Percentiles rank a stretch among this genome's conserved stretches.
Evolutionary conservation across 2,329 filamentous ascomycete species (phyloP).

Genomic region (Zymoseptoria crescenta): DNA sequence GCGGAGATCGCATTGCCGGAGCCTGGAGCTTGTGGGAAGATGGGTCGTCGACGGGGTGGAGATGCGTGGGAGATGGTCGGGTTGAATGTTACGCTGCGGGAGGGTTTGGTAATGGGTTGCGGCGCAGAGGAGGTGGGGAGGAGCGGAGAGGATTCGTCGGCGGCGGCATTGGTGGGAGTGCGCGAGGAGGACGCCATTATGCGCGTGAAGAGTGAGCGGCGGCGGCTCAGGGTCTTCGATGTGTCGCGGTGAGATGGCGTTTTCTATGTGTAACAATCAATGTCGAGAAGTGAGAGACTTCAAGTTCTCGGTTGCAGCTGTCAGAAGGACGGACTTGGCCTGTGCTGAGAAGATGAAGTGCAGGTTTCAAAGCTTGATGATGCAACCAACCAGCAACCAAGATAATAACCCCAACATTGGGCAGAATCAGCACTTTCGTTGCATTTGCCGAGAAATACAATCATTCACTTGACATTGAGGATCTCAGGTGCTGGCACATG

Average conservation of each 20-base stretch:
- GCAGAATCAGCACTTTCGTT: too few relatives aligned
- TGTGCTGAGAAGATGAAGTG: neutral
- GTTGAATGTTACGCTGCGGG: constrained; percentile 70
- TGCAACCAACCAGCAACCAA: neutral
- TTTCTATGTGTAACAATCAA: neutral
- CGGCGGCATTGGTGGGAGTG: neutral
- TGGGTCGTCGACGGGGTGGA: constrained; percentile 29
- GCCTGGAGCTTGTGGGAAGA: constrained; percentile 29
- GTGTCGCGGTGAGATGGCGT: neutral
- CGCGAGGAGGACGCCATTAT: constrained; percentile 11
- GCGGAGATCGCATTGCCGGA: constrained; percentile 29
- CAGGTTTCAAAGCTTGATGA: neutral
- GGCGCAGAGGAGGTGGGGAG: constrained; percentile 13
- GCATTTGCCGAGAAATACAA: neutral
- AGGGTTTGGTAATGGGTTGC: constrained; percentile 30
- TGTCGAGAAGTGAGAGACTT: neutral
- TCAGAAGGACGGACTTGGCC: neutral
- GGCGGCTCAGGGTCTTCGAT: neutral
- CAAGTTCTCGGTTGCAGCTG: neutral
- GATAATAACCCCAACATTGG: neutral
- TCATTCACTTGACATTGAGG: neutral
- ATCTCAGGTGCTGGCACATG: neutral
- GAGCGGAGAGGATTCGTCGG: constrained; percentile 17
- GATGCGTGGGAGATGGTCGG: constrained; percentile 46
- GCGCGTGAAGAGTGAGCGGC: neutral